phyloP scores from a whole-genome alignment of 345 rosid species.

The Cardamine chenopodiifolia region DNA sequence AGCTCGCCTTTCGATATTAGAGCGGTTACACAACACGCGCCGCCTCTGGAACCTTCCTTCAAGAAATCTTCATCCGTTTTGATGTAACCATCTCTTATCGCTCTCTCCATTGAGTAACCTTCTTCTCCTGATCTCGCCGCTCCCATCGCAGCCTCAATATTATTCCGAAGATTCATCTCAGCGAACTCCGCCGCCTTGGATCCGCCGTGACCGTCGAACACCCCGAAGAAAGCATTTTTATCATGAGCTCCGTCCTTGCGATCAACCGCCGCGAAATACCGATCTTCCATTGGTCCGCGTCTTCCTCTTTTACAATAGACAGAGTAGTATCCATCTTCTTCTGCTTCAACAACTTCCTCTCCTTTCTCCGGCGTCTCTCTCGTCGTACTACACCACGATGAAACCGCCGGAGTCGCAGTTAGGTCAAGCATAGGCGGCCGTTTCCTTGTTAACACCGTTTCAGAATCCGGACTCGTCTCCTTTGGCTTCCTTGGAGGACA shows the following conservation, averaged over 20 bases:
- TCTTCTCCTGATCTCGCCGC: conserved; percentile 43
- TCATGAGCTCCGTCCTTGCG: background rate
- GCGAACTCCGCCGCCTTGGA: conserved; percentile 80
- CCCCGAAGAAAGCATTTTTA: conserved; percentile 65
- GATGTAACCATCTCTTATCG: conserved; percentile 60
- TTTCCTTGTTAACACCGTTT: conserved; percentile 38
- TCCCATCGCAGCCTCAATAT: conserved; percentile 51
- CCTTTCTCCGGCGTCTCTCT: conserved; percentile 31
- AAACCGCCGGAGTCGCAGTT: background rate
- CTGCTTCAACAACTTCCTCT: conserved; percentile 29
- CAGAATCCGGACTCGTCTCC: conserved; percentile 18
- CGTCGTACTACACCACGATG: conserved; percentile 29
- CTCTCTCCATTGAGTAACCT: conserved; percentile 45
- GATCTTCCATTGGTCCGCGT: conserved; percentile 46
- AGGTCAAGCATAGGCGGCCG: conserved; percentile 44
- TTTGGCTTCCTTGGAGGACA: conserved; percentile 28
- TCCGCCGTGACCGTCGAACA: conserved; percentile 94
- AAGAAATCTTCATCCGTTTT: conserved; percentile 67
- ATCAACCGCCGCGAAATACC: conserved; percentile 37
- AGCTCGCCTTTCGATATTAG: conserved; percentile 57
- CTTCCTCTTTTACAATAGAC: conserved; percentile 46
- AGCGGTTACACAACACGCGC: conserved; percentile 85
- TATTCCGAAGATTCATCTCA: conserved; percentile 60
- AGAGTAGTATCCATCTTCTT: conserved; percentile 39
- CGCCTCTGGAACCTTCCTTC: conserved; percentile 58